Evolutionary conservation across 2,329 filamentous ascomycete species (phyloP), one percentile per base, ranked within the genome.

Genomic region (Neofusicoccum sp.): DNA sequence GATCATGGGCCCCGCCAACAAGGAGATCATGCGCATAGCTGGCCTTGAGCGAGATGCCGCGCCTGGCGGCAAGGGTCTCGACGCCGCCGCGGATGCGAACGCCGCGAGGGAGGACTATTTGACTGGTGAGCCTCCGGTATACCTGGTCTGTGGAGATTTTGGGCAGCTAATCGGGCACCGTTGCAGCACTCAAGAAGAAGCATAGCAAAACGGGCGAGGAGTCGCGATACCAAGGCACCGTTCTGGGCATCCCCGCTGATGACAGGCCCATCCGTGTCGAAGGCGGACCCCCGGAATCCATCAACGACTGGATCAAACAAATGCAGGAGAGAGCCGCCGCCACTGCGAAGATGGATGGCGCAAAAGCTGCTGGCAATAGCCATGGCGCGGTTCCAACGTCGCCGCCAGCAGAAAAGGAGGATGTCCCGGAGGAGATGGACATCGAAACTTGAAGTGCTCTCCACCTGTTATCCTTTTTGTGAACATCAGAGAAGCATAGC

Each of bases 201-300:
- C 91, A 96, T 76, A 93, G 89, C 78, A 96, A 95, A 70, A 91
- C 90, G 0, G 91, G 90, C 66, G 92, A 96, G 71, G 93, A 96
- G 71, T 89, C 89, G 8, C 89, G 94, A 71, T 96, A 92, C 75
- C 87, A 89, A 68, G 92, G 92, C 34, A 97, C 94, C 0, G 85
- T 95, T 0, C 81, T 98, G 9, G 94, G 94, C 3, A 88, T 88
- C 67, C 81, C 84, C 48, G 84, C 84, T 54, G 92, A 96, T 68
- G 85, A 88, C 63, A 87, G 86, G 71, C 85, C 89, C 6, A 80
- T 97, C 33, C 81, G 88, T 58, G 89, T 96, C 58, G 93, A 96
- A 74, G 93, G 93, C 47, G 91, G 91, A 22, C 82, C 86, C 37
- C 84, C 84, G 6, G 84, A 86, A 56, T 90, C 84, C 64, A 84